A percentile compares a stretch with the other conserved stretches of the same genome.
Evolutionary conservation across 208 protist genomes (phyloP).

Genomic region (Crithidia fasciculata): DNA sequence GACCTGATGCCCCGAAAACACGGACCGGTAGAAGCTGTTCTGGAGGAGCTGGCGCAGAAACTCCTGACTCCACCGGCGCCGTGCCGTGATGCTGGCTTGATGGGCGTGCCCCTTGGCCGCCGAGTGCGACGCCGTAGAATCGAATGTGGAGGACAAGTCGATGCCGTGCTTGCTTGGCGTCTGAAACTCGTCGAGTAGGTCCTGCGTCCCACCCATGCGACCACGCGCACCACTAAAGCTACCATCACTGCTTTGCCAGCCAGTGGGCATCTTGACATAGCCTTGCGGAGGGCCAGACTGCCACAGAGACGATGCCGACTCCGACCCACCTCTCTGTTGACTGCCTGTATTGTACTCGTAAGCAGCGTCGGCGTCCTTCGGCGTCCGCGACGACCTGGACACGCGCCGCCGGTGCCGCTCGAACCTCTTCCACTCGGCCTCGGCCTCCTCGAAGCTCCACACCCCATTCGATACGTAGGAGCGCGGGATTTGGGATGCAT

Average conservation of each 20-base stretch:
- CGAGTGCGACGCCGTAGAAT: not conserved
- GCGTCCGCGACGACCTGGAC: not conserved
- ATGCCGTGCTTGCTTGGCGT: not conserved
- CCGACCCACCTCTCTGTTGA: not conserved
- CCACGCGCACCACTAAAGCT: conserved; percentile 2
- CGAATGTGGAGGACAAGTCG: not conserved
- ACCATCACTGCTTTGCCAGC: conserved; percentile 3
- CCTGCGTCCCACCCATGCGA: not conserved
- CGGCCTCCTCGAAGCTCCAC: conserved; percentile 41
- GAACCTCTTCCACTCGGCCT: conserved; percentile 24
- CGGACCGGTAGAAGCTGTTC: conserved; percentile 57
- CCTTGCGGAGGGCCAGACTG: conserved; percentile 2
- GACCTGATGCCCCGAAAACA: conserved; percentile 74
- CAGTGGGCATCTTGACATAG: conserved; percentile 15
- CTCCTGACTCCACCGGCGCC: conserved; percentile 29
- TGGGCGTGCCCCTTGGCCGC: not conserved
- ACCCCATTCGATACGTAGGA: conserved; percentile 53
- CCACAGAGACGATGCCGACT: conserved; percentile 17
- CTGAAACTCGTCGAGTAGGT: conserved; percentile 14
- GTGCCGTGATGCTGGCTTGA: conserved; percentile 4
- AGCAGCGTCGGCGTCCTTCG: conserved; percentile 10
- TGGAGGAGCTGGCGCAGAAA: conserved; percentile 56
- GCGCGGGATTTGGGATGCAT: conserved; percentile 47
- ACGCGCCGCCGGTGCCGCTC: conserved; percentile 13
- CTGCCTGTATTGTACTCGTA: not conserved